Evolutionary conservation across 2,329 filamentous ascomycete genomes (phyloP).

Genomic region (Colletotrichum paranaense): DNA sequence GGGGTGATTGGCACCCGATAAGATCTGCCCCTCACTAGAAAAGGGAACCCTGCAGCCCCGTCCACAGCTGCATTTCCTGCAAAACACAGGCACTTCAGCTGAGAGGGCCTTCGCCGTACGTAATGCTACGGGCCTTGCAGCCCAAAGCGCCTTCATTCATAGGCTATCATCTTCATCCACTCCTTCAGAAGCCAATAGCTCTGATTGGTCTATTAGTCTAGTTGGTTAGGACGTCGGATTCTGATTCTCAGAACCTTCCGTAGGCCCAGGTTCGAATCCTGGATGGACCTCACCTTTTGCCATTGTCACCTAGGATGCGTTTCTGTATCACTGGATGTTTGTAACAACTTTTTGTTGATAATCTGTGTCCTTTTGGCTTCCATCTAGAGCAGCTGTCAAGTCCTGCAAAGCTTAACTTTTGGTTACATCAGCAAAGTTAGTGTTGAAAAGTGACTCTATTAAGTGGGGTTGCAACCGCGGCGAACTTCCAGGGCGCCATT

Average conservation of each 20-base stretch:
- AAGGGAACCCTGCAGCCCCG: not conserved
- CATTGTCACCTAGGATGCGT: no score
- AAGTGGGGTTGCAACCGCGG: constrained; percentile 16
- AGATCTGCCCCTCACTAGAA: constrained; percentile 33
- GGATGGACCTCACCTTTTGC: constrained; percentile 27
- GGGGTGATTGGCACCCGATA: constrained; percentile 32
- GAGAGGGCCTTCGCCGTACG: not conserved
- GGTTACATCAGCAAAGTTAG: not conserved
- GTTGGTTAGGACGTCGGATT: constrained; percentile 37
- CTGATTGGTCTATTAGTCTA: constrained; percentile 31
- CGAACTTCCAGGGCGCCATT: not conserved
- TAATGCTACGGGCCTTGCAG: no score
- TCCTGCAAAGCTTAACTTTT: not conserved
- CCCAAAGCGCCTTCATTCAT: rapidly evolving
- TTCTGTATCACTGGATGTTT: no score
- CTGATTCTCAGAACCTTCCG: constrained; percentile 25
- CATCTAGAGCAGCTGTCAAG: not conserved
- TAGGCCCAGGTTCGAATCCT: constrained; percentile 37
- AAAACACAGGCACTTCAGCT: not conserved
- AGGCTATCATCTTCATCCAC: rapidly evolving
- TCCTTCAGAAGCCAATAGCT: rapidly evolving
- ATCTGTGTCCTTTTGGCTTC: not conserved
- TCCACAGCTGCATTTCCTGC: not conserved
- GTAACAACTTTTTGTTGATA: not conserved
- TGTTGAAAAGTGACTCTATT: constrained; percentile 17